These are phyloP conservation scores for Quercus phellos DNA, from an alignment of 331 rosid species.

Conservation along the genomic window DNA sequence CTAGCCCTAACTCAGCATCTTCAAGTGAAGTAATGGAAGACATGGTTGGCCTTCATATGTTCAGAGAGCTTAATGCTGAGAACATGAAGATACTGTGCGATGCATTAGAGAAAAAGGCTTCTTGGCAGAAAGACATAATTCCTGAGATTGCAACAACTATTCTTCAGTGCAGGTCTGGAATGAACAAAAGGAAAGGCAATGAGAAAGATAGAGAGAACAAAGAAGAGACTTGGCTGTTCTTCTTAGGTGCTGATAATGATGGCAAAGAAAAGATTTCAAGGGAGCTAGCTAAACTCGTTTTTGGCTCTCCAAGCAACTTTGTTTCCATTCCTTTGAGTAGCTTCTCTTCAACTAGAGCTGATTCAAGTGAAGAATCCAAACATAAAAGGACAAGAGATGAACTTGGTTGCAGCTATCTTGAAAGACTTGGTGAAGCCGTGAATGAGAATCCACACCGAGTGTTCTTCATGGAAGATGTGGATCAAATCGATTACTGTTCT, in stretches of 20 bases:
- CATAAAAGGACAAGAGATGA: conserved; percentile 61
- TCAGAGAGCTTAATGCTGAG: conserved; percentile 46
- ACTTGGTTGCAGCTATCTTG: conserved; percentile 45
- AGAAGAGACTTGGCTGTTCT: conserved; percentile 58
- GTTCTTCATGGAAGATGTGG: conserved; percentile 70
- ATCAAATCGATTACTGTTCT: conserved; percentile 51
- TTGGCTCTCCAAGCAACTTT: conserved; percentile 53
- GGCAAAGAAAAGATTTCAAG: conserved; percentile 61
- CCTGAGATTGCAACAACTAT: conserved; percentile 47
- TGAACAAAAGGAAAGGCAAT: conserved; percentile 20
- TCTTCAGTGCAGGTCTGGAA: conserved; percentile 59
- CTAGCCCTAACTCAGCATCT: conserved; percentile 89
- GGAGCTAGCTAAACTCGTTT: conserved; percentile 58
- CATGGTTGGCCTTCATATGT: conserved; percentile 37
- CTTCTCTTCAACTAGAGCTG: conserved; percentile 32
- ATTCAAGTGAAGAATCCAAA: conserved; percentile 25
- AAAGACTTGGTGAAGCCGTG: conserved; percentile 59
- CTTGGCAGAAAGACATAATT: conserved; percentile 40
- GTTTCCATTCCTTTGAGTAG: conserved; percentile 46
- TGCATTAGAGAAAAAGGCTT: conserved; percentile 50
- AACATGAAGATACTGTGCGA: conserved; percentile 48
- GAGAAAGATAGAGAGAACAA: conserved; percentile 16
- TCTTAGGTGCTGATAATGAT: conserved; percentile 45
- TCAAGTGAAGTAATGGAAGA: conserved; percentile 78
- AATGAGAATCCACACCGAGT: conserved; percentile 73